These are phyloP conservation scores for Yamadazyma akitaensis DNA, from an alignment of 805 yeast species.

Conservation along the genomic window DNA sequence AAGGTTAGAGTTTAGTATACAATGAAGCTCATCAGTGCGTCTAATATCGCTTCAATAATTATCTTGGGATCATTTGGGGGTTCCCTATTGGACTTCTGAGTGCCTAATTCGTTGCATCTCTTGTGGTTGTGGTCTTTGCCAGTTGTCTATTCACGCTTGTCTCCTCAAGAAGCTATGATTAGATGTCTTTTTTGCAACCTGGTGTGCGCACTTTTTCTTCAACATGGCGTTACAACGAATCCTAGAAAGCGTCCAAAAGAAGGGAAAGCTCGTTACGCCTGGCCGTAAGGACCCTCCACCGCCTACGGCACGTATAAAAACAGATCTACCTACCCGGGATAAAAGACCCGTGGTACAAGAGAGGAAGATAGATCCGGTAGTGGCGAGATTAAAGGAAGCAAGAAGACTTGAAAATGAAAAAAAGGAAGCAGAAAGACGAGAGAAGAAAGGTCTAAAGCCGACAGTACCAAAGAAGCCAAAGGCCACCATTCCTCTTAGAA, in stretches of 20 bases:
- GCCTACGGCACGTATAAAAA: not conserved
- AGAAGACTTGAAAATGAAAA: conserved; percentile 54
- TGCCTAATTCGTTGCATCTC: too few species aligned
- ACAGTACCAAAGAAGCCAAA: conserved; percentile 15
- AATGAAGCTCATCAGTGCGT: too few species aligned
- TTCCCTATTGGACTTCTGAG: too few species aligned
- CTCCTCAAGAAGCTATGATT: too few species aligned
- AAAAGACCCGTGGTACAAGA: conserved; percentile 1
- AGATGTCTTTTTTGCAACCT: not conserved
- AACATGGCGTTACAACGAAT: conserved; percentile 30
- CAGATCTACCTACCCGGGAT: not conserved
- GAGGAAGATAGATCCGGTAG: conserved; percentile 61
- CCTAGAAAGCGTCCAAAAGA: conserved; percentile 28
- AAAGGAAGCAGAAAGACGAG: conserved; percentile 31
- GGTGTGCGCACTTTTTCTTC: not conserved
- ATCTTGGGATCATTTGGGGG: too few species aligned
- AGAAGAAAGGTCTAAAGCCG: conserved; percentile 31
- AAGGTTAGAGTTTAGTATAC: too few species aligned
- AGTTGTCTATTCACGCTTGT: too few species aligned
- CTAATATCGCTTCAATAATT: too few species aligned
- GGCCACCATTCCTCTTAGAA: conserved; percentile 8
- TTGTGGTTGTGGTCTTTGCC: too few species aligned
- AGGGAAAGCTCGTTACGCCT: conserved; percentile 17
- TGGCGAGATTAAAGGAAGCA: conserved; percentile 63
- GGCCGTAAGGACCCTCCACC: not conserved